These are phyloP conservation scores for Mycena latifolia DNA, from an alignment of 768 basidiomycete genomes.

Conservation along the genomic window DNA sequence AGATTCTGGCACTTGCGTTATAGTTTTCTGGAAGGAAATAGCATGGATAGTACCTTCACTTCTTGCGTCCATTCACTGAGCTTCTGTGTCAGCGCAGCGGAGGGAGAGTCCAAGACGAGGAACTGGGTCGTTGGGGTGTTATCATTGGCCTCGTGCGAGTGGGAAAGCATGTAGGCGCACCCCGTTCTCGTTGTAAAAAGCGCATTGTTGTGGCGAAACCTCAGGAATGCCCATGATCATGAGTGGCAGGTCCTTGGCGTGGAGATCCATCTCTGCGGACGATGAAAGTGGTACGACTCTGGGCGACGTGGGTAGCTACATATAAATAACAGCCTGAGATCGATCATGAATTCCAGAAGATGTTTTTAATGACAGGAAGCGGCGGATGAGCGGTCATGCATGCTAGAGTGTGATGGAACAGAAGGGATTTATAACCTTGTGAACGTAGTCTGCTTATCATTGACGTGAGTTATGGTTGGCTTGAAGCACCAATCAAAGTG, in stretches of 20 bases:
- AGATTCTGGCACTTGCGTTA: conserved; percentile 11
- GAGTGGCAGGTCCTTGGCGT: not conserved
- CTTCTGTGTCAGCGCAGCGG: conserved; percentile 11
- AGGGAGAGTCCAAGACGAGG: conserved; percentile 24
- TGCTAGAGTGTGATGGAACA: too few species aligned
- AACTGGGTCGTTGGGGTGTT: conserved; percentile 13
- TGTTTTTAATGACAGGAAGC: not conserved
- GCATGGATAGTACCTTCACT: conserved; percentile 31
- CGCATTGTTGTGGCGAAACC: conserved; percentile 1
- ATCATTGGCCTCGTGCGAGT: not conserved
- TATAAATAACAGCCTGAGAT: not conserved
- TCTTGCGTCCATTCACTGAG: conserved; percentile 30
- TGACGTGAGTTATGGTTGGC: too few species aligned
- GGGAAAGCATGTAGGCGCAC: not conserved
- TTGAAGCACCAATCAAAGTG: too few species aligned
- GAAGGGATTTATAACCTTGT: too few species aligned
- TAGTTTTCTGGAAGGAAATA: not conserved
- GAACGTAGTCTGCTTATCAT: too few species aligned
- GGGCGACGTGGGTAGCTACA: not conserved
- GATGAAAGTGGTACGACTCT: not conserved
- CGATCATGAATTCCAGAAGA: not conserved
- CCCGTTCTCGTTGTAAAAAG: conserved; percentile 10
- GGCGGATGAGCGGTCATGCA: too few species aligned
- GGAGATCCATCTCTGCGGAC: not conserved
- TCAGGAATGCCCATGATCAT: conserved; percentile 1